A percentile compares a stretch with the other conserved stretches of the same genome.
Conservation (phyloP, 2,329 filamentous ascomycete species). For the Niveomyces coronatus region DNA sequence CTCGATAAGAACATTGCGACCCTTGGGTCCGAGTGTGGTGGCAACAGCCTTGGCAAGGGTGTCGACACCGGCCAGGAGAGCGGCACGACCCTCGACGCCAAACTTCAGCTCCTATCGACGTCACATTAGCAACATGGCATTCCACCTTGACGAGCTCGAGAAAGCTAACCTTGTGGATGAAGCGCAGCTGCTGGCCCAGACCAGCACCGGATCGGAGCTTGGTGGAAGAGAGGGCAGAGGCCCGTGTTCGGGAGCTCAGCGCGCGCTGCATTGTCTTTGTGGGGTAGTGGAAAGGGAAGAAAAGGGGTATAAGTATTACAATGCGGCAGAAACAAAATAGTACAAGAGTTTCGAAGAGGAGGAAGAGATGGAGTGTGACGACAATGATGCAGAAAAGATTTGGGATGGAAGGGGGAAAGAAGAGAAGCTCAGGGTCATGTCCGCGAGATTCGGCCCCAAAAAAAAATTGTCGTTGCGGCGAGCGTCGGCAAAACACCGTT, state of each 20-base stretch:
- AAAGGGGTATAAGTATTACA: slow-evolving; percentile 19
- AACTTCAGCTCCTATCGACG: slow-evolving; percentile 81
- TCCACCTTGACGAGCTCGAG: slow-evolving; percentile 8
- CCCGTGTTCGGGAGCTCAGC: slow-evolving; percentile 69
- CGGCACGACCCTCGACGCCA: slow-evolving; percentile 83
- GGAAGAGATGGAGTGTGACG: slow-evolving; percentile 9
- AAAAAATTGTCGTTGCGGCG: slow-evolving; percentile 31
- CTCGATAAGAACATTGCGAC: slow-evolving; percentile 96
- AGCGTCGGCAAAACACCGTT: slow-evolving; percentile 29
- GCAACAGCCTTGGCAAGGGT: slow-evolving; percentile 93
- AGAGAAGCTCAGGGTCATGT: slow-evolving; percentile 11
- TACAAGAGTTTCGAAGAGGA: slow-evolving; percentile 5
- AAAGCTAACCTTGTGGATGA: slow-evolving; percentile 80
- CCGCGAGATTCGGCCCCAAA: slow-evolving; percentile 18
- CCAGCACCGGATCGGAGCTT: slow-evolving; percentile 55
- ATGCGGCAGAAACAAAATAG: slow-evolving; percentile 12
- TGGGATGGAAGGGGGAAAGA: slow-evolving; percentile 12
- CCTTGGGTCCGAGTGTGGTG: slow-evolving; percentile 94
- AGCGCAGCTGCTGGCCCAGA: slow-evolving; percentile 81
- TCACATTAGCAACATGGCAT: slow-evolving; percentile 10
- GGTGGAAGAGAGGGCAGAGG: slow-evolving; percentile 63
- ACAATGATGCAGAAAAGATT: slow-evolving; percentile 12
- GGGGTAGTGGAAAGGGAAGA: slow-evolving; percentile 19
- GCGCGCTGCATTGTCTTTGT: slow-evolving; percentile 81
- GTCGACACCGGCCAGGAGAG: slow-evolving; percentile 88